Percentiles rank a stretch among this genome's conserved stretches.
Evolutionary conservation across 2,329 filamentous ascomycete species (phyloP).

Genomic region (Myrmaecium sp.): DNA sequence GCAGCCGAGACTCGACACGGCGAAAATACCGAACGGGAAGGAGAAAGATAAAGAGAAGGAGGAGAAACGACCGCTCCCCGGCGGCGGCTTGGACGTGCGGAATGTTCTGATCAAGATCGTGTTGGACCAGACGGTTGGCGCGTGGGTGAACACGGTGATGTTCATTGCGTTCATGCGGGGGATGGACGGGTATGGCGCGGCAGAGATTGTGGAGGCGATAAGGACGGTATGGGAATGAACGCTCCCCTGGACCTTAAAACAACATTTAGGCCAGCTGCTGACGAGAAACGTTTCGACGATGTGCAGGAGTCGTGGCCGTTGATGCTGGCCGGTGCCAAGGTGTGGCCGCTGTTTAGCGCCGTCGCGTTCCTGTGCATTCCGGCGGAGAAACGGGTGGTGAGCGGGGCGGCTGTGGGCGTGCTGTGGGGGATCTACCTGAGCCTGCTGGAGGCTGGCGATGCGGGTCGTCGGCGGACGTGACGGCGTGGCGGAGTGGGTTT

Average conservation of each 20-base stretch:
- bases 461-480: no score
- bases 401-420: slow-evolving; percentile 56
- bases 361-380: slow-evolving; percentile 56
- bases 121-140: slow-evolving; percentile 53
- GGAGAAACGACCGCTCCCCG: slow-evolving; percentile 19
- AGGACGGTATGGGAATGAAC: slow-evolving; percentile 1
- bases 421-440: slow-evolving; percentile 63
- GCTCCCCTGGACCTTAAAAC: background rate
- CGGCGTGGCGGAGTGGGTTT: no score
- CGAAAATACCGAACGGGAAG: slow-evolving; percentile 8
- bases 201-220: slow-evolving; percentile 6
- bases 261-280: slow-evolving; percentile 15
- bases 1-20: slow-evolving; percentile 5
- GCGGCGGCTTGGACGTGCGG: slow-evolving; percentile 34
- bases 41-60: slow-evolving; percentile 10
- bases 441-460: slow-evolving; percentile 37
- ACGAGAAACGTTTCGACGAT: slow-evolving; percentile 13
- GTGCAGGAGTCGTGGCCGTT: slow-evolving; percentile 40
- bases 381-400: slow-evolving; percentile 51
- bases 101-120: slow-evolving; percentile 52
- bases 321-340: slow-evolving; percentile 45
- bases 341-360: slow-evolving; percentile 56
- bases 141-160: slow-evolving; percentile 45
- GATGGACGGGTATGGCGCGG: slow-evolving; percentile 11
- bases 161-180: slow-evolving; percentile 45